Conservation (phyloP, 805 yeast genomes). For the Pichia membranifaciens region DNA sequence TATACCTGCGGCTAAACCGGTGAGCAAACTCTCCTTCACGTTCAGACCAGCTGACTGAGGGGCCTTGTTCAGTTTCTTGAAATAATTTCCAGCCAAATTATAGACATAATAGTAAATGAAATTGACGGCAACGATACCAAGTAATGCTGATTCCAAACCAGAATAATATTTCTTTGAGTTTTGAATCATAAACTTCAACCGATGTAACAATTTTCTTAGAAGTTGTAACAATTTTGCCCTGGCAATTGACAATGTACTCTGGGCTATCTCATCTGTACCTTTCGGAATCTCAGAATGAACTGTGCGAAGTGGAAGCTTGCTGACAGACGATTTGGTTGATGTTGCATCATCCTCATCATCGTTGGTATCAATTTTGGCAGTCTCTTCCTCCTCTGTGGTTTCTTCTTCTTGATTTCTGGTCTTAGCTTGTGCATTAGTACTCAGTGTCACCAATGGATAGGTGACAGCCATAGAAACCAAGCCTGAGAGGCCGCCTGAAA, state of each 20-base stretch:
- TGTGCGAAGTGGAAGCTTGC: slow-evolving; percentile 9
- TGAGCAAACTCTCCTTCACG: slow-evolving; percentile 51
- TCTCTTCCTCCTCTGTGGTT: slow-evolving; percentile 1
- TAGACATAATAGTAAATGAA: slow-evolving; percentile 88
- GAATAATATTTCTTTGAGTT: slow-evolving; percentile 70
- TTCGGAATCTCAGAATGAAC: slow-evolving; percentile 1
- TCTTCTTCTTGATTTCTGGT: background rate
- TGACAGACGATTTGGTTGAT: slow-evolving; percentile 5
- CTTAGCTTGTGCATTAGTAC: slow-evolving; percentile 84
- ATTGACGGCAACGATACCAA: slow-evolving; percentile 82
- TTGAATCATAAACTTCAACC: slow-evolving; percentile 41
- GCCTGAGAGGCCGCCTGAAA: slow-evolving; percentile 93
- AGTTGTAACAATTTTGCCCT: background rate
- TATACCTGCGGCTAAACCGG: slow-evolving; percentile 85
- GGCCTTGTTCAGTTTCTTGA: slow-evolving; percentile 11
- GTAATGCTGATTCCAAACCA: slow-evolving; percentile 82
- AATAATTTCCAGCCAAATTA: slow-evolving; percentile 46
- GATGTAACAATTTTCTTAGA: slow-evolving; percentile 34
- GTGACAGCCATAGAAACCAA: slow-evolving; percentile 82
- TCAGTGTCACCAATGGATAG: slow-evolving; percentile 80
- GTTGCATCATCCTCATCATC: slow-evolving; percentile 6
- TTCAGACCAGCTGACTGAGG: slow-evolving; percentile 61
- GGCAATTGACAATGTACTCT: background rate
- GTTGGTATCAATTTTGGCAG: background rate
- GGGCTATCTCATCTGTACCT: background rate